Evolutionary conservation across 108 stramenopile species (phyloP).

Genomic region (Nannochloropsis salina): DNA sequence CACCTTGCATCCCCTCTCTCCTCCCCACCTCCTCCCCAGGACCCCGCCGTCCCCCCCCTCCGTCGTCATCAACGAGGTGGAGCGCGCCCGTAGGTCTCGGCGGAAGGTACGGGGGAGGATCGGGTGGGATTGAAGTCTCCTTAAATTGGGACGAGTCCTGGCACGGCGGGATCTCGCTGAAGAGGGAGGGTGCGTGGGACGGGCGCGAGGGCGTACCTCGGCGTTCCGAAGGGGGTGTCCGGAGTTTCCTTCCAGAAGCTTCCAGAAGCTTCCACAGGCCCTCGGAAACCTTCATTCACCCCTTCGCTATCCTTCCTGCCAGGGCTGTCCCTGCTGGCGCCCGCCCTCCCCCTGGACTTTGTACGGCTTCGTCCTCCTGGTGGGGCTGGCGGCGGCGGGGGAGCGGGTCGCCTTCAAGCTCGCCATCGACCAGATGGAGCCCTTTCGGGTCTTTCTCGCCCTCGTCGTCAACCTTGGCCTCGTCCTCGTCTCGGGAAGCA

Average conservation of each 20-base stretch:
- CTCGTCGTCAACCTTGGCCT: not conserved
- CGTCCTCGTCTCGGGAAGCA: not conserved
- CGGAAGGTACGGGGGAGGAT: too few relatives aligned
- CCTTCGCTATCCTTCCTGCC: too few relatives aligned
- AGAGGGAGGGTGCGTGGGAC: not conserved
- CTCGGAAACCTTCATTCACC: too few relatives aligned
- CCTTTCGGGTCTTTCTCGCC: not conserved
- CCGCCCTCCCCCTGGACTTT: not conserved
- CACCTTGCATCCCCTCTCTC: too few relatives aligned
- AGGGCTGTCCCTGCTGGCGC: not conserved
- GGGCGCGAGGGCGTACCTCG: too few relatives aligned
- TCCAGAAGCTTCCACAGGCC: too few relatives aligned
- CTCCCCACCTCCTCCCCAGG: not conserved
- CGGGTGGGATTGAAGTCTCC: too few relatives aligned
- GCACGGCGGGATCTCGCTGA: too few relatives aligned
- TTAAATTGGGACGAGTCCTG: too few relatives aligned
- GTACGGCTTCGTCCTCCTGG: not conserved
- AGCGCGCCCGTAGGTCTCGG: not conserved
- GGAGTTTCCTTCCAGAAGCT: too few relatives aligned
- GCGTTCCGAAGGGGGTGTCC: too few relatives aligned
- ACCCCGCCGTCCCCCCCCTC: not conserved
- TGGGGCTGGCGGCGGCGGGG: not conserved
- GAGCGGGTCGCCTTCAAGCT: not conserved
- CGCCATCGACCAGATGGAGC: constrained; percentile 12
- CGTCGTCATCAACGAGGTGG: not conserved